Percentiles rank a stretch among this genome's conserved stretches.
Evolutionary conservation across 2,329 filamentous ascomycete genomes (phyloP).

Genomic region (Chaetomiaceae sp.): DNA sequence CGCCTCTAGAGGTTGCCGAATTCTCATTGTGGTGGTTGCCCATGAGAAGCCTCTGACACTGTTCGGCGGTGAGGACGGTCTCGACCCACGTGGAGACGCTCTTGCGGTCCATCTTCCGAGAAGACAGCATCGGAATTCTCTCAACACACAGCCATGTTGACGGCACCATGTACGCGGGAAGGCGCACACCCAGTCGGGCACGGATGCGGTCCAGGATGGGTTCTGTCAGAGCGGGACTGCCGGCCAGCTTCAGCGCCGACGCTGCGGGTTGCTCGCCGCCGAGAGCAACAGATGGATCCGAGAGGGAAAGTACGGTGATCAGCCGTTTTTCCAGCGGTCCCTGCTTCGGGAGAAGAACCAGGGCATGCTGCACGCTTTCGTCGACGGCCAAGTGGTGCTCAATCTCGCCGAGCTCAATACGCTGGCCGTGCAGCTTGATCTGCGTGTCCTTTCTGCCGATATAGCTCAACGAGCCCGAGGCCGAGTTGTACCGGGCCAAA

Average conservation of each 20-base stretch:
- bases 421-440: constrained; percentile 24
- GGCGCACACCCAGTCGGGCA: constrained; percentile 28
- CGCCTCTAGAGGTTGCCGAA: background rate
- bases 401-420: constrained; percentile 34
- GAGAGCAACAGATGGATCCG: background rate
- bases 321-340: constrained; percentile 26
- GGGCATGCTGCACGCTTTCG: background rate
- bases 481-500: constrained; percentile 21
- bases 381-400: constrained; percentile 32
- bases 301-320: constrained; percentile 21
- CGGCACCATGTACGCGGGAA: constrained; percentile 34
- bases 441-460: constrained; percentile 23
- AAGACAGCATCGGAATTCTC: constrained; percentile 4
- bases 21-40: constrained; percentile 24
- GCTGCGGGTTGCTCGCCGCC: background rate
- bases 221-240: constrained; percentile 3
- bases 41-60: constrained; percentile 30
- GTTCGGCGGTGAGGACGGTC: constrained; percentile 29
- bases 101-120: constrained; percentile 30
- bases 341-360: constrained; percentile 21
- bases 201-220: constrained; percentile 24
- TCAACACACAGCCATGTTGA: constrained; percentile 26
- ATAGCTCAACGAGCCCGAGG: constrained; percentile 13
- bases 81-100: constrained; percentile 36
- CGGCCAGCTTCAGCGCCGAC: background rate